These are phyloP conservation scores for Entonaema liquescens DNA, from an alignment of 495 filamentous ascomycete genomes.

Conservation along the genomic window DNA sequence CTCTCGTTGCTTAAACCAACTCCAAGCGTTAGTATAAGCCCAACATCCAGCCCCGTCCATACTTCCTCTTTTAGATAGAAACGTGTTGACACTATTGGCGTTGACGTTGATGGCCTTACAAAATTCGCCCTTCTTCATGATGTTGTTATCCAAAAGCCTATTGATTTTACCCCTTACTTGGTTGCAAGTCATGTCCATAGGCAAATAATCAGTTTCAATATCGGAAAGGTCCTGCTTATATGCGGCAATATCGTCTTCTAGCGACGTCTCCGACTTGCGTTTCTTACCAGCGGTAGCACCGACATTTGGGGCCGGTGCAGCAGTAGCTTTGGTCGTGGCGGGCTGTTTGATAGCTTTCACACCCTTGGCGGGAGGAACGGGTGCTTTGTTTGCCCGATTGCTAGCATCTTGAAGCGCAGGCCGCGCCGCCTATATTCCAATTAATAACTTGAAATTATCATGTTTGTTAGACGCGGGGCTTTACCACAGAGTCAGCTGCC, in stretches of 20 bases:
- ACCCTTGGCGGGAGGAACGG: background rate
- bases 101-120: constrained; percentile 50
- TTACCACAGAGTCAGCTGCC: constrained; percentile 7
- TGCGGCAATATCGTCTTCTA: constrained; percentile 26
- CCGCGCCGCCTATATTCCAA: constrained; percentile 6
- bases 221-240: constrained; percentile 37
- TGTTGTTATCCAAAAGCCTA: constrained; percentile 51
- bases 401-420: constrained; percentile 24
- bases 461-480: background rate
- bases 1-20: constrained; percentile 50
- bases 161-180: constrained; percentile 57
- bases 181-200: constrained; percentile 47
- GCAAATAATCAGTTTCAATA: constrained; percentile 33
- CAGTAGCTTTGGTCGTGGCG: background rate
- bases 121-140: constrained; percentile 61
- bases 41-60: constrained; percentile 43
- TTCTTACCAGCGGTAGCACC: constrained; percentile 41
- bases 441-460: background rate
- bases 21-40: constrained; percentile 45
- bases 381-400: constrained; percentile 10
- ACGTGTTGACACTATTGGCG: constrained; percentile 44
- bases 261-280: constrained; percentile 45
- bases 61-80: constrained; percentile 49
- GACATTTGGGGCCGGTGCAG: background rate
- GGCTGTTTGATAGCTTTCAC: constrained; percentile 5